Conservation (phyloP, 1,284 basidiomycete species). For the Inonotus obliquus region DNA sequence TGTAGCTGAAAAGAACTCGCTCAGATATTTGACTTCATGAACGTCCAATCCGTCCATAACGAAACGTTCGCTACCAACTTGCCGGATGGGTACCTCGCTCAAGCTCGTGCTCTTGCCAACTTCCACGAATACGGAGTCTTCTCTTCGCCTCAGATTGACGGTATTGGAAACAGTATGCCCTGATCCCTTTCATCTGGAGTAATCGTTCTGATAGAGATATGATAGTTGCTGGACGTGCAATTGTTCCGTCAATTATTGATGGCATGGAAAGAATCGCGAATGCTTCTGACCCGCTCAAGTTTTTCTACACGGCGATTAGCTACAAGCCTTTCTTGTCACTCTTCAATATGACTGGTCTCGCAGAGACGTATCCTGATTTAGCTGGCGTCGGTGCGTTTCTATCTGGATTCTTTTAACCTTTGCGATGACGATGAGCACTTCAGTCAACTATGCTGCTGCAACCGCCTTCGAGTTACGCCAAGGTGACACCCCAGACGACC, state of each 20-base stretch:
- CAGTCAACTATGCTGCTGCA: constrained; percentile 43
- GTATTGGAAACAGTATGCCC: constrained; percentile 42
- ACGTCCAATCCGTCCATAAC: constrained; percentile 49
- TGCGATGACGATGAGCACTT: neutral
- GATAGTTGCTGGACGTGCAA: constrained; percentile 41
- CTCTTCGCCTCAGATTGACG: constrained; percentile 31
- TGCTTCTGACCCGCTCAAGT: constrained; percentile 36
- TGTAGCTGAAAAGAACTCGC: neutral
- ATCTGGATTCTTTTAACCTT: neutral
- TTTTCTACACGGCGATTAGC: constrained; percentile 40
- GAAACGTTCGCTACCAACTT: constrained; percentile 33
- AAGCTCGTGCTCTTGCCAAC: constrained; percentile 42
- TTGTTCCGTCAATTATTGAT: constrained; percentile 41
- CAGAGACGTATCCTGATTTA: constrained; percentile 28
- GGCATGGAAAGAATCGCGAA: constrained; percentile 41
- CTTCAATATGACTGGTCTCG: constrained; percentile 45
- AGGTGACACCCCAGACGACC: constrained; percentile 22
- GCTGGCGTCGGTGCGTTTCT: constrained; percentile 32
- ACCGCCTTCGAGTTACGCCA: constrained; percentile 38
- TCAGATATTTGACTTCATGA: constrained; percentile 47
- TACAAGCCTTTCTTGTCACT: constrained; percentile 55
- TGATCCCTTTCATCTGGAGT: neutral
- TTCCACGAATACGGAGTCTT: constrained; percentile 48
- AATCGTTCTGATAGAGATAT: constrained; percentile 25
- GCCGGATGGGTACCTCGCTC: constrained; percentile 31